Conservation (phyloP, 2,329 filamentous ascomycete species). For the Botrytis aclada region DNA sequence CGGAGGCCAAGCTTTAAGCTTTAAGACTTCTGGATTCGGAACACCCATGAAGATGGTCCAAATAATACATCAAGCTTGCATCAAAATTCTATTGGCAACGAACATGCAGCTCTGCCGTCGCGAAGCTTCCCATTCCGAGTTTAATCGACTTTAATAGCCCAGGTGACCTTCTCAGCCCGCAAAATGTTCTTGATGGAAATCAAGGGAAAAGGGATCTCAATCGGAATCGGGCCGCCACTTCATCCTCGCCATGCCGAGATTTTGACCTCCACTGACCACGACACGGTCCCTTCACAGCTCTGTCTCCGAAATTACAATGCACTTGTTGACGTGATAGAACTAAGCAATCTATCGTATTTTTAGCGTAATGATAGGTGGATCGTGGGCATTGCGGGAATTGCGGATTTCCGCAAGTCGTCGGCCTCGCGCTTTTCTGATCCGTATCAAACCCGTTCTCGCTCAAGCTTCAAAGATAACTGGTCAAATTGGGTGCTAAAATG, state of each 20-base stretch:
- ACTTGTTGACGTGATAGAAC: not conserved
- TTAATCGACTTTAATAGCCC: not conserved
- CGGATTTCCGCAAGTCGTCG: not conserved
- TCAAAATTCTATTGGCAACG: not conserved
- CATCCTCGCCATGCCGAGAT: not conserved
- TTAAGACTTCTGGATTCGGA: not conserved
- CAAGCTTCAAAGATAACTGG: not conserved
- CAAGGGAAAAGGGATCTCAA: not conserved
- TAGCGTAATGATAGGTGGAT: not conserved
- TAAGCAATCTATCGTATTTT: not conserved
- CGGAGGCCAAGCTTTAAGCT: not conserved
- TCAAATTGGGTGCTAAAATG: not conserved
- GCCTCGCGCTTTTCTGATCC: not conserved
- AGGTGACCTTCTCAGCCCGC: constrained; percentile 1
- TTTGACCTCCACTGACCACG: not conserved
- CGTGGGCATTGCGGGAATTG: not conserved
- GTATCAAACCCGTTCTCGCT: not conserved
- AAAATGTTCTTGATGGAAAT: not conserved
- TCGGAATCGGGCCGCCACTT: not conserved
- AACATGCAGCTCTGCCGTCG: constrained; percentile 8
- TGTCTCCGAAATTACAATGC: not conserved
- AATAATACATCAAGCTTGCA: not conserved
- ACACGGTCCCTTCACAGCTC: not conserved
- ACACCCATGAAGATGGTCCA: not conserved
- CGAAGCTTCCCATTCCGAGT: not conserved